Evolutionary conservation across 2,329 filamentous ascomycete species (phyloP).

Genomic region (Periconia sp.): DNA sequence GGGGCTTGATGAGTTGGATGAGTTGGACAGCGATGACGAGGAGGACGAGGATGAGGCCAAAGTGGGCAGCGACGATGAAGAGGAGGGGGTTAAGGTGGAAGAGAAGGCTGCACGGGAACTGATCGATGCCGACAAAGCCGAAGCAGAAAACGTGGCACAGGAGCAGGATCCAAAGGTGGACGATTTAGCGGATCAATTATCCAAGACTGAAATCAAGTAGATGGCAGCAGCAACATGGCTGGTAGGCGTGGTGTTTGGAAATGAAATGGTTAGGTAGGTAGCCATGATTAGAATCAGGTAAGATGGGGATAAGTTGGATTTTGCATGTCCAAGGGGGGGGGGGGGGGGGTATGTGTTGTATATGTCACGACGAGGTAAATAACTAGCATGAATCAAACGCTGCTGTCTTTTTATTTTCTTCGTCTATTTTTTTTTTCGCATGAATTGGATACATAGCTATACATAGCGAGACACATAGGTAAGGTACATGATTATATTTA

Average conservation of each 20-base stretch:
- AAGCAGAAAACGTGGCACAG: conserved; percentile 72
- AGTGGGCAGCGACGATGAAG: conserved; percentile 68
- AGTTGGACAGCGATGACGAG: conserved; percentile 84
- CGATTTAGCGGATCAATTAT: conserved; percentile 72
- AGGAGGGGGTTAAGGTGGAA: conserved; percentile 57
- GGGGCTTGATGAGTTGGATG: conserved; percentile 65
- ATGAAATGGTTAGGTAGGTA: neutral
- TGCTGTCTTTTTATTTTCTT: too few relatives aligned
- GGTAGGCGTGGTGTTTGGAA: neutral
- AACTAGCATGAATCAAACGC: too few relatives aligned
- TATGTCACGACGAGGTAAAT: too few relatives aligned
- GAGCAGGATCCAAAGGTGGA: conserved; percentile 78
- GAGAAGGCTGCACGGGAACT: conserved; percentile 54
- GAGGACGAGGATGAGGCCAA: conserved; percentile 67
- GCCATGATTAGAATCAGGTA: neutral
- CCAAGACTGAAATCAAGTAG: conserved; percentile 61
- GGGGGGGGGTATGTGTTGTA: too few relatives aligned
- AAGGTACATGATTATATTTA: too few relatives aligned
- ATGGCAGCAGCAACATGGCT: neutral
- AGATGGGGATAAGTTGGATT: neutral
- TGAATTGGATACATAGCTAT: too few relatives aligned
- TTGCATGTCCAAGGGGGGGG: too few relatives aligned
- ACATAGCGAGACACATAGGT: too few relatives aligned
- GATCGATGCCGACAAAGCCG: conserved; percentile 70
- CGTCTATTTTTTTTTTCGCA: too few relatives aligned